Evolutionary conservation across 371 early-diverging fungal genomes (phyloP).

Genomic region (Mucor saturninus): DNA sequence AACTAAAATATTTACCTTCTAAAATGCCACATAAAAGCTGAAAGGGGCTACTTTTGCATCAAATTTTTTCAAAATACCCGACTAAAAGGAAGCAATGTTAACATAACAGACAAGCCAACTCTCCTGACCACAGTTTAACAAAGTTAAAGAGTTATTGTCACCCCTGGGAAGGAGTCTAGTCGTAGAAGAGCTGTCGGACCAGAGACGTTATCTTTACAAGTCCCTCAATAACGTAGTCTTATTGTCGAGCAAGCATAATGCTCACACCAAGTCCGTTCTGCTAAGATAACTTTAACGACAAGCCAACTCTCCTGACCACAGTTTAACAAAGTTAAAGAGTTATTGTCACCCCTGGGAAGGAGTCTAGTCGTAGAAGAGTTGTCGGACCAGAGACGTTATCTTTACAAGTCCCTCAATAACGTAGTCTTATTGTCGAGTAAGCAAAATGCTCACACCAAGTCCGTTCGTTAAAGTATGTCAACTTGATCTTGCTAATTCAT

Average conservation of each 20-base stretch:
- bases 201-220: conserved; percentile 13
- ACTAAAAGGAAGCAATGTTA: too few relatives aligned
- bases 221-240: conserved; percentile 22
- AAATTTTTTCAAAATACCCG: too few relatives aligned
- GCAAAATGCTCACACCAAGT: conserved; percentile 1
- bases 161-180: conserved; percentile 18
- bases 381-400: conserved; percentile 19
- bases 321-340: conserved; percentile 17
- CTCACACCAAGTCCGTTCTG: background rate
- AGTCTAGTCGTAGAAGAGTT: conserved; percentile 15
- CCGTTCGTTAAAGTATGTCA: too few relatives aligned
- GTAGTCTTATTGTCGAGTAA: conserved; percentile 21
- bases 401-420: conserved; percentile 13
- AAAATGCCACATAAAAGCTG: too few relatives aligned
- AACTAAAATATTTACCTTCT: too few relatives aligned
- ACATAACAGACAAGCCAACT: conserved; percentile 12
- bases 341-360: conserved; percentile 20
- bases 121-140: conserved; percentile 17
- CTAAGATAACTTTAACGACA: conserved; percentile 4
- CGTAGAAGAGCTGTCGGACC: conserved; percentile 15
- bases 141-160: conserved; percentile 19
- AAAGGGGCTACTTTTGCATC: too few relatives aligned
- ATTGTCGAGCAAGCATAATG: conserved; percentile 11
- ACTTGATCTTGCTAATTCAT: too few relatives aligned
- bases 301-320: conserved; percentile 18